Evolutionary conservation across 257 asterid genomes (phyloP).

Genomic region (Fraxinus anomala): DNA sequence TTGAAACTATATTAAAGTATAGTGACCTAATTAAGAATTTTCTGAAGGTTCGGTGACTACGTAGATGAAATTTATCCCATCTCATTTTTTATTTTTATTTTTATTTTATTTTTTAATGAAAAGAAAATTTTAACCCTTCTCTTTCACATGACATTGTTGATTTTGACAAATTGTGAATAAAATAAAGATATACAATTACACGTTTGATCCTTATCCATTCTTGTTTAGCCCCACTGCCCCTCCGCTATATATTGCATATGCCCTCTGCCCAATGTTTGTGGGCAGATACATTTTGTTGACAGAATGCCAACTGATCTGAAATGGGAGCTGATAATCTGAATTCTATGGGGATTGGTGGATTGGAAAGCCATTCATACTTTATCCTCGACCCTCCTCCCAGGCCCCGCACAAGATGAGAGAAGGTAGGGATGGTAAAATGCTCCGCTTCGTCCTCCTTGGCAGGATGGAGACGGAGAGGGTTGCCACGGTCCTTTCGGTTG

Average conservation of each 20-base stretch:
- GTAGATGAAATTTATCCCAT: too few species aligned
- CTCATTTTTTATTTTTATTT: too few species aligned
- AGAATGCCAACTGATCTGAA: slow-evolving; percentile 26
- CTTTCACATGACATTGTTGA: neutral
- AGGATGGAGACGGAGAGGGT: too few species aligned
- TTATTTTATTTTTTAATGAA: too few species aligned
- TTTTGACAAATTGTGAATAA: neutral
- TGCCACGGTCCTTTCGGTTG: too few species aligned
- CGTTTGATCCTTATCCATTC: slow-evolving; percentile 31
- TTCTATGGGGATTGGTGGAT: slow-evolving; percentile 48
- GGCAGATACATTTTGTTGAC: neutral
- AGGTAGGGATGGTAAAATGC: too few species aligned
- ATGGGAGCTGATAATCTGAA: slow-evolving; percentile 38
- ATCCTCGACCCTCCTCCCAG: neutral
- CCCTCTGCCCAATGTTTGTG: neutral
- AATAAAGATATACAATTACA: slow-evolving; percentile 2
- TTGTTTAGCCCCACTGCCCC: neutral
- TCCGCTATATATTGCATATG: neutral
- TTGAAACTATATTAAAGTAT: too few species aligned
- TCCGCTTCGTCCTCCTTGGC: too few species aligned
- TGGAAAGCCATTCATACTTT: slow-evolving; percentile 32
- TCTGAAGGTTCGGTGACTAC: too few species aligned
- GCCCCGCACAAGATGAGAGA: too few species aligned
- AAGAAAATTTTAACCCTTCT: neutral
- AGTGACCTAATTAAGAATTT: too few species aligned